A percentile compares a stretch with the other conserved stretches of the same genome.
Conservation (phyloP, 2,329 filamentous ascomycete genomes). For the Fusarium illudens region DNA sequence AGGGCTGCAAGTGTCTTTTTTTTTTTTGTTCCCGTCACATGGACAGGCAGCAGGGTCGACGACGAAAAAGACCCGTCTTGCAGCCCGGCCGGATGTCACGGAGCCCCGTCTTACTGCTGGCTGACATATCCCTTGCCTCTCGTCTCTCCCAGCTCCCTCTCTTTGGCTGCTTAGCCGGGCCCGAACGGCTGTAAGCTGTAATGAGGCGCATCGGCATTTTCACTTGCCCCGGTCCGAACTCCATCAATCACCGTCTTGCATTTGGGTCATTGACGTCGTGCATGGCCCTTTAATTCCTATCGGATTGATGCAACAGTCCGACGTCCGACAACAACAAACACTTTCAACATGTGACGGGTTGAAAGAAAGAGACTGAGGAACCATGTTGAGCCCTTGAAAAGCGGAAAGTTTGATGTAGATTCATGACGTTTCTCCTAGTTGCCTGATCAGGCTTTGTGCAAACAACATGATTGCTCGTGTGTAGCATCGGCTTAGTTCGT, state of each 20-base stretch:
- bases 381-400: constrained; percentile 6
- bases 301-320: background rate
- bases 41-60: constrained; percentile 11
- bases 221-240: constrained; percentile 23
- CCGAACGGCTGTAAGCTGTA: constrained; percentile 36
- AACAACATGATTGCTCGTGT: background rate
- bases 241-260: constrained; percentile 17
- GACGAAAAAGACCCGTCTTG: constrained; percentile 44
- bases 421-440: background rate
- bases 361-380: background rate
- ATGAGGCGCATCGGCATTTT: constrained; percentile 33
- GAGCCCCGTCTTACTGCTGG: constrained; percentile 33
- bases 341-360: constrained; percentile 13
- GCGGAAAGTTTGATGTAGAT: background rate
- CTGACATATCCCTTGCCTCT: constrained; percentile 36
- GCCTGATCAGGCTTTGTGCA: background rate
- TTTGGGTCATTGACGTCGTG: constrained; percentile 19
- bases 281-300: constrained; percentile 4
- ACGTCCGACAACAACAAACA: background rate
- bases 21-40: constrained; percentile 34
- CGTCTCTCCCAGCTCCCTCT: constrained; percentile 1
- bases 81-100: constrained; percentile 41
- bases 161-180: constrained; percentile 32
- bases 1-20: constrained; percentile 40
- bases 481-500: constrained; percentile 1